phyloP scores from a whole-genome alignment of 495 filamentous ascomycete species.

The Penicillium crystallinum region DNA sequence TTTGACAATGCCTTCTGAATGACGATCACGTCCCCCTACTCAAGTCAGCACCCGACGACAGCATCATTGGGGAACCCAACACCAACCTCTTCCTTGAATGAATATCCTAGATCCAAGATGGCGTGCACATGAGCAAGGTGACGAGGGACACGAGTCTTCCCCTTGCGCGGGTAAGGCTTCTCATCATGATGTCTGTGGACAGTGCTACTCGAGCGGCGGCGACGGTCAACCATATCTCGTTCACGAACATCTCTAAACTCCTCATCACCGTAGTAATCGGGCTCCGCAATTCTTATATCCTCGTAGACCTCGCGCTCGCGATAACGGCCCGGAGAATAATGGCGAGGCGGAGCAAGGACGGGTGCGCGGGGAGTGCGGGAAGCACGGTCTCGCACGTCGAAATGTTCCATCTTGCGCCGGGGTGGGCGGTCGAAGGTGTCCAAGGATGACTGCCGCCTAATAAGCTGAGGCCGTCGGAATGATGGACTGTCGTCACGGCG shows the following conservation, averaged over 20 bases:
- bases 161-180: constrained; percentile 67
- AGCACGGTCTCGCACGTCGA: constrained; percentile 39
- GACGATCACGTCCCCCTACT: constrained; percentile 68
- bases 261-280: constrained; percentile 62
- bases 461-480: constrained; percentile 48
- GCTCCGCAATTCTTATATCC: constrained; percentile 65
- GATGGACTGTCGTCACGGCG: constrained; percentile 39
- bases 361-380: constrained; percentile 20
- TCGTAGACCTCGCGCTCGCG: constrained; percentile 51
- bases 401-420: constrained; percentile 49
- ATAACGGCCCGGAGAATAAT: constrained; percentile 38
- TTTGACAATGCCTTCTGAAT: constrained; percentile 79
- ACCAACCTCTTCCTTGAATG: constrained; percentile 75
- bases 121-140: constrained; percentile 70
- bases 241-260: constrained; percentile 58
- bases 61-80: background rate
- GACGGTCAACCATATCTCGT: constrained; percentile 36
- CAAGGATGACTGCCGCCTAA: constrained; percentile 62
- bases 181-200: constrained; percentile 38
- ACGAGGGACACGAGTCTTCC: constrained; percentile 80
- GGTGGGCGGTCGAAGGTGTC: constrained; percentile 70
- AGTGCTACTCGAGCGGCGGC: constrained; percentile 43
- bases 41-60: background rate
- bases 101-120: constrained; percentile 78
- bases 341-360: constrained; percentile 27